Conservation (phyloP, 2,329 filamentous ascomycete species). For the Trichoderma simmonsii region DNA sequence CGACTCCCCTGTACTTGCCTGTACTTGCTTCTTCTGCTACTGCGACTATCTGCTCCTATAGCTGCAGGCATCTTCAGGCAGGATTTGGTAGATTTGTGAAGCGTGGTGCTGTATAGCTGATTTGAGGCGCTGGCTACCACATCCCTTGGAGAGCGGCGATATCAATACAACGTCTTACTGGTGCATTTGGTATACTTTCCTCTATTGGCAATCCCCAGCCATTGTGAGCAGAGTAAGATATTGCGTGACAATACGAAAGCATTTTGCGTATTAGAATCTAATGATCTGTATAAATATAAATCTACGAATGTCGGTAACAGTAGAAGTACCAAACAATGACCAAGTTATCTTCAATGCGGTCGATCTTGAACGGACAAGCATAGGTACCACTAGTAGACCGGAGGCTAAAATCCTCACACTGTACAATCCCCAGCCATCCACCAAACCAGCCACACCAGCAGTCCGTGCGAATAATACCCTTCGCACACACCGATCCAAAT, state of each 20-base stretch:
- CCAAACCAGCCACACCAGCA: neutral
- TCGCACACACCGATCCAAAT: neutral
- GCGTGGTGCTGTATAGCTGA: too few relatives aligned
- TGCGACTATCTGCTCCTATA: too few relatives aligned
- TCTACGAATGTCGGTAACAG: neutral
- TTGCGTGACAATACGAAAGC: neutral
- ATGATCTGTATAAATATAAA: neutral
- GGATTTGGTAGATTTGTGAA: neutral
- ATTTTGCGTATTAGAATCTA: too few relatives aligned
- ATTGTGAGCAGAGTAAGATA: neutral
- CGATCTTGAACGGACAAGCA: neutral
- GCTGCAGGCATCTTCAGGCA: neutral
- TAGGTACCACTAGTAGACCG: neutral
- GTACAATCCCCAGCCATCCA: neutral
- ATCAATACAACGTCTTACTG: neutral
- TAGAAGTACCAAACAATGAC: neutral
- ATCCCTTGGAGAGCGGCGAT: neutral
- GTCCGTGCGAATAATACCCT: neutral
- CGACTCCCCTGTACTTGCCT: neutral
- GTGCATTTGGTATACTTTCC: neutral
- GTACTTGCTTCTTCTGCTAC: too few relatives aligned
- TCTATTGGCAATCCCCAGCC: neutral
- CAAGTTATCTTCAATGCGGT: neutral
- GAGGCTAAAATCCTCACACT: neutral
- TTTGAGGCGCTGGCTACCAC: too few relatives aligned